Evolutionary conservation across 1,284 basidiomycete genomes (phyloP).

Genomic region (Rhodotorula glutinis): DNA sequence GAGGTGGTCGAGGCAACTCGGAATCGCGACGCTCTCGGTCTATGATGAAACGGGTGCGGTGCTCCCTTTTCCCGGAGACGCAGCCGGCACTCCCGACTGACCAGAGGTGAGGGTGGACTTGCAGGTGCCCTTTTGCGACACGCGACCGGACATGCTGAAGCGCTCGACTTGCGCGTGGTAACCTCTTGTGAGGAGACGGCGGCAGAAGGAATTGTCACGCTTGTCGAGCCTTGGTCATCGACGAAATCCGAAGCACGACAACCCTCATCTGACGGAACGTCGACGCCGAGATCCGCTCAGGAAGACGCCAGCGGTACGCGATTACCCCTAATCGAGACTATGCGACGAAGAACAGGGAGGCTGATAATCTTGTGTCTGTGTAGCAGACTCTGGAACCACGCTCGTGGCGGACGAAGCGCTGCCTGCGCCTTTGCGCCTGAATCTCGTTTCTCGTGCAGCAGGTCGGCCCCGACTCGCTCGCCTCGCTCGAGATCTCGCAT

Average conservation of each 20-base stretch:
- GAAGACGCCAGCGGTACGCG: constrained; percentile 13
- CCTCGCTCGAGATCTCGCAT: constrained; percentile 12
- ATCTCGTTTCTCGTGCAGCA: constrained; percentile 26
- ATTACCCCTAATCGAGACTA: too few species aligned
- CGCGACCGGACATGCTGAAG: not conserved
- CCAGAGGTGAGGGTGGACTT: too few species aligned
- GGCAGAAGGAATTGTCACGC: not conserved
- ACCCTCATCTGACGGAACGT: not conserved
- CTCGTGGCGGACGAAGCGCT: constrained; percentile 6
- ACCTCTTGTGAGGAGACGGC: not conserved
- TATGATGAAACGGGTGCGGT: constrained; percentile 38
- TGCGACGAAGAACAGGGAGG: too few species aligned
- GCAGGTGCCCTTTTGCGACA: not conserved
- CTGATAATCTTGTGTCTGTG: not conserved
- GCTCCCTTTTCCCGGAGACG: too few species aligned
- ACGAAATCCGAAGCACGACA: not conserved
- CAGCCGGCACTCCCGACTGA: not conserved
- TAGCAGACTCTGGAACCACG: constrained; percentile 3
- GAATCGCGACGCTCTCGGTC: constrained; percentile 23
- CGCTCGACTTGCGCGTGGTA: not conserved
- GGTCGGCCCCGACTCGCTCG: constrained; percentile 25
- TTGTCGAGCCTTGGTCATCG: not conserved
- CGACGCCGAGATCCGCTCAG: not conserved
- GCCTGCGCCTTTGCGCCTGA: constrained; percentile 4
- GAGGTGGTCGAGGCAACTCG: constrained; percentile 28